Percentiles rank a stretch among this genome's conserved stretches.
Evolutionary conservation across 2,329 filamentous ascomycete genomes (phyloP).

Genomic region (Penicillium sp.): DNA sequence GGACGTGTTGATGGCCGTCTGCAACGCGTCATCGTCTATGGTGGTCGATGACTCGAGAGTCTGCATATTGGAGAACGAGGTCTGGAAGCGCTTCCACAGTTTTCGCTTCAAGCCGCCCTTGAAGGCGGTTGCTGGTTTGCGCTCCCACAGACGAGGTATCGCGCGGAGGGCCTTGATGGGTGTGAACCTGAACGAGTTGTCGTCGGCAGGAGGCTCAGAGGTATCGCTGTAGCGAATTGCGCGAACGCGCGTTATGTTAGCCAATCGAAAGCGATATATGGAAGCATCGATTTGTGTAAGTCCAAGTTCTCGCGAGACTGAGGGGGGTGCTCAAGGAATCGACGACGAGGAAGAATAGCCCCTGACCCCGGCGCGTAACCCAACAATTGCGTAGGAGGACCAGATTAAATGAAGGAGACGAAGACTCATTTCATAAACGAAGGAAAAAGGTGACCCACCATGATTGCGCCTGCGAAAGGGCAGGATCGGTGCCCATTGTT

Average conservation of each 20-base stretch:
- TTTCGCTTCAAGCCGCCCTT: conserved; percentile 49
- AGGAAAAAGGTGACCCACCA: conserved; percentile 24
- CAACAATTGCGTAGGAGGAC: not conserved
- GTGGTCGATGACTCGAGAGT: conserved; percentile 35
- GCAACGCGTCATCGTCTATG: conserved; percentile 33
- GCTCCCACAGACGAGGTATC: conserved; percentile 52
- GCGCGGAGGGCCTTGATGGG: conserved; percentile 45
- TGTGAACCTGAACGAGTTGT: conserved; percentile 49
- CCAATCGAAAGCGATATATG: conserved; percentile 5
- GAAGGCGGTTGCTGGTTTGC: conserved; percentile 51
- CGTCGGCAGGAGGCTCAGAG: conserved; percentile 18
- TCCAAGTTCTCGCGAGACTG: not conserved
- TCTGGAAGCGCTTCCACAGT: conserved; percentile 54
- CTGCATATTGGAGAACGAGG: conserved; percentile 44
- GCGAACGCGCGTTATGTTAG: conserved; percentile 23
- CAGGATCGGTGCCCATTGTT: conserved; percentile 31
- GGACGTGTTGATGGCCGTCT: conserved; percentile 43
- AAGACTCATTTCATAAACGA: not conserved
- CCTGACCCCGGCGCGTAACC: conserved; percentile 14
- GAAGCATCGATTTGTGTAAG: not conserved
- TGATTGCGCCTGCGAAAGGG: conserved; percentile 26
- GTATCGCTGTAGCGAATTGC: conserved; percentile 17
- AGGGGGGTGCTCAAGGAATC: not conserved
- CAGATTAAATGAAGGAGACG: not conserved
- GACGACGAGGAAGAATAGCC: conserved; percentile 11